Base-by-base conservation (phyloP, 1,284 basidiomycete species). In the Vanrija pseudolonga region DNA sequence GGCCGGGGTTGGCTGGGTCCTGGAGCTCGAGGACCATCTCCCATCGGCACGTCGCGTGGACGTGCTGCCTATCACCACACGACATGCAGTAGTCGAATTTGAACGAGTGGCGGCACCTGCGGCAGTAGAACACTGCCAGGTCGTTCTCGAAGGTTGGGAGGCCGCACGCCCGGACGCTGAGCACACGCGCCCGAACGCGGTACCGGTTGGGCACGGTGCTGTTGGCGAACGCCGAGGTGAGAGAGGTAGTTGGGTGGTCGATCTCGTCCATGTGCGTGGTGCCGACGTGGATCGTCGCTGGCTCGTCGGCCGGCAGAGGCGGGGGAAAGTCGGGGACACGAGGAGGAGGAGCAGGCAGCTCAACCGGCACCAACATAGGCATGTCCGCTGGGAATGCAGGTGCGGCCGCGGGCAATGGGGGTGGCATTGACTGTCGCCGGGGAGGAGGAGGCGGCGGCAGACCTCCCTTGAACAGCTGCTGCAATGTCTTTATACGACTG, bases 151-250 rank as follows among this genome's bases (percentile, higher is more conserved):
- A 32, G 8, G 37, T 40, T 22, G 51, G 48, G n/a, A 28, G 40
- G 19, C 45, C 43, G 20, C 53, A 43, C 9, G 45, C 24, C 14
- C 47, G 7, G 18, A 60, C 23, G 6, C 26, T n/a, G 4, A 50
- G 50, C 18, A 73, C 65, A 24, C 65, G 55, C 22, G 66, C 68
- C 4, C 49, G 59, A 11, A 68, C 51, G 20, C 63, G 61, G 55
- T 62, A 68, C 45, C 60, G 61, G 49, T 73, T 72, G 4, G 66
- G 65, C 3, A 61, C 32, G 4, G 64, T 63, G 7, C 24, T 37
- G 56, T 69, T 67, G 14, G 22, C 23, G 14, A 57, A 42, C 22
- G 68, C 54, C 6, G 62, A 50, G 1, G 50, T 20, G 3, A 69
- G 37, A 1, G 66, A 59, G n/a, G 58, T 57, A 20, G 62, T 19